Conservation (phyloP, 2,329 filamentous ascomycete genomes). For the Plectosphaerella cucumerina region DNA sequence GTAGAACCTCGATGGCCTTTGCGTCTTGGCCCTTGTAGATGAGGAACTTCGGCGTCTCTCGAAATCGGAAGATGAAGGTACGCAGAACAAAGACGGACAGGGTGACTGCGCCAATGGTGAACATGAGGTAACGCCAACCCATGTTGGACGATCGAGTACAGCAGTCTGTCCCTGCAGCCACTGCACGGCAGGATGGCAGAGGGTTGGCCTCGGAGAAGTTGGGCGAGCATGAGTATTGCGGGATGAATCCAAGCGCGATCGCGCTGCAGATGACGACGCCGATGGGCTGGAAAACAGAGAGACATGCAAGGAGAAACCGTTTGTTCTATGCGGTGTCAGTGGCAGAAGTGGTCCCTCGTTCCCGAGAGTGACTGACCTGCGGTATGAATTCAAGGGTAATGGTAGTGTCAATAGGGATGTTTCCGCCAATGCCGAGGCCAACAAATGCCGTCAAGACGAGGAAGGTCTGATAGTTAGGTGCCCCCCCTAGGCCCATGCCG, state of each 20-base stretch:
- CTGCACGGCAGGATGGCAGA: slow-evolving; percentile 38
- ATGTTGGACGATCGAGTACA: slow-evolving; percentile 40
- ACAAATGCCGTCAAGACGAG: slow-evolving; percentile 49
- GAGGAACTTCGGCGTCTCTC: slow-evolving; percentile 54
- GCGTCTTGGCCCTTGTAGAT: slow-evolving; percentile 50
- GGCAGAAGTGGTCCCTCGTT: too few species aligned
- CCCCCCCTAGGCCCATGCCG: slow-evolving; percentile 45
- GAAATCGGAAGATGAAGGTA: slow-evolving; percentile 52
- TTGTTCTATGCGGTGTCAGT: slow-evolving; percentile 22
- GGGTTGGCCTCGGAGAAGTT: slow-evolving; percentile 41
- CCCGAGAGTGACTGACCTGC: slow-evolving; percentile 20
- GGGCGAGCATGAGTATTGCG: slow-evolving; percentile 43
- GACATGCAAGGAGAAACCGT: slow-evolving; percentile 45
- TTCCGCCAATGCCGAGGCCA: slow-evolving; percentile 48
- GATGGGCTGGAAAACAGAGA: slow-evolving; percentile 53
- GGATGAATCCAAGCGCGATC: slow-evolving; percentile 50
- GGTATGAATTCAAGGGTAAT: slow-evolving; percentile 54
- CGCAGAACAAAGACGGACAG: slow-evolving; percentile 50
- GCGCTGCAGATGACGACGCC: slow-evolving; percentile 47
- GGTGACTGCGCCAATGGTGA: slow-evolving; percentile 49
- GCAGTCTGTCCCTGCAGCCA: slow-evolving; percentile 18
- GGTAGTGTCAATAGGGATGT: slow-evolving; percentile 52
- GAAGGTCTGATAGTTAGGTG: slow-evolving; percentile 44
- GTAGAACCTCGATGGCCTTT: slow-evolving; percentile 48
- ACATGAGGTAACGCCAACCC: slow-evolving; percentile 56